A percentile compares a stretch with the other conserved stretches of the same genome.
phyloP scores from a whole-genome alignment of 2,329 filamentous ascomycete genomes.

The Colletotrichum spaethianum region DNA sequence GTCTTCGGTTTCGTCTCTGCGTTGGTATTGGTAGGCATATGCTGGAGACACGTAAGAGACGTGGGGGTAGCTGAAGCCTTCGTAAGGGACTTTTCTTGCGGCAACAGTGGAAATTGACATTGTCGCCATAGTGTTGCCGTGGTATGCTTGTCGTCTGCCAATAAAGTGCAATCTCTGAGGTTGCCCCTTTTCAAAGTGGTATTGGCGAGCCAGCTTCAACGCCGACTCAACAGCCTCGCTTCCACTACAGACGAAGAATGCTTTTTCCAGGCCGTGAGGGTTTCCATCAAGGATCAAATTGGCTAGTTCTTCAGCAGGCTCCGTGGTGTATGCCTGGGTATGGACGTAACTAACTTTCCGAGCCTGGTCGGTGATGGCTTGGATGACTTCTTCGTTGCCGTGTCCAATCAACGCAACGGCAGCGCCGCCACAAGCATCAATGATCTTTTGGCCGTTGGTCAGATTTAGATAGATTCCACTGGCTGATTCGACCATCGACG shows the following conservation, averaged over 20 bases:
- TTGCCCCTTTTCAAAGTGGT: slow-evolving; percentile 57
- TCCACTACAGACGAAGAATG: slow-evolving; percentile 43
- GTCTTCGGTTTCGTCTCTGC: slow-evolving; percentile 53
- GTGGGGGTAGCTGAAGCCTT: slow-evolving; percentile 45
- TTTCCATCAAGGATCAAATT: slow-evolving; percentile 42
- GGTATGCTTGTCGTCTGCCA: slow-evolving; percentile 61
- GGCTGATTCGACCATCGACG: slow-evolving; percentile 58
- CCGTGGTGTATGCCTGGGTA: slow-evolving; percentile 57
- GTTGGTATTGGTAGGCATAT: slow-evolving; percentile 58
- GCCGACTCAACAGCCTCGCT: slow-evolving; percentile 61
- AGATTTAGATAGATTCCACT: slow-evolving; percentile 54
- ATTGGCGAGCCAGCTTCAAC: slow-evolving; percentile 64
- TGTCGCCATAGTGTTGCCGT: slow-evolving; percentile 65
- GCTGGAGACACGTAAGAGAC: slow-evolving; percentile 56
- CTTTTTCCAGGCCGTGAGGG: slow-evolving; percentile 38
- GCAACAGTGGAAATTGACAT: slow-evolving; percentile 55
- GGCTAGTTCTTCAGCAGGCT: slow-evolving; percentile 53
- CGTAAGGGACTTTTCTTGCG: slow-evolving; percentile 47
- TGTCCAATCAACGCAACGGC: slow-evolving; percentile 53
- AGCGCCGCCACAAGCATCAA: slow-evolving; percentile 55
- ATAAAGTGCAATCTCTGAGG: slow-evolving; percentile 58
- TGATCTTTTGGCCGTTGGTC: slow-evolving; percentile 49
- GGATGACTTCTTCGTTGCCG: slow-evolving; percentile 47
- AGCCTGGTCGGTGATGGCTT: slow-evolving; percentile 49
- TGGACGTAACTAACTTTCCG: slow-evolving; percentile 49